A percentile compares a stretch with the other conserved stretches of the same genome.
Evolutionary conservation across 495 filamentous ascomycete genomes (phyloP).

Genomic region (Cudoniella acicularis): DNA sequence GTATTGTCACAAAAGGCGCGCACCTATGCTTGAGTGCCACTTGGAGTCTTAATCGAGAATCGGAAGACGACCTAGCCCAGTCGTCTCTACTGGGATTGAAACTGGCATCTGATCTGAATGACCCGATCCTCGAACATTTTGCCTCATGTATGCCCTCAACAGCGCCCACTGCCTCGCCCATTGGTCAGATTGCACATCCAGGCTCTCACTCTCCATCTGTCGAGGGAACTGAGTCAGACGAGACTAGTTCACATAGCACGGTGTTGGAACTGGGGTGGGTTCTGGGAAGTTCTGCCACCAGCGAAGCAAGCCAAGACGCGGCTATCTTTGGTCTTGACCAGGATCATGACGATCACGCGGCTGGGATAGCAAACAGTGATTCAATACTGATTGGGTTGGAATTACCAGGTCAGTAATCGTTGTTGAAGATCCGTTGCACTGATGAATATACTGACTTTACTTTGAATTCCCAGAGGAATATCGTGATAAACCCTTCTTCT

Average conservation of each 20-base stretch:
- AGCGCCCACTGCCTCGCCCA: not conserved
- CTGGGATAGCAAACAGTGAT: not conserved
- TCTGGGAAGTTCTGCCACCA: not conserved
- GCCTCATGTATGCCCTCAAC: not conserved
- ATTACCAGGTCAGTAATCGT: not conserved
- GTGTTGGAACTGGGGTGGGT: not conserved
- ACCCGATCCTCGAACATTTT: slow-evolving; percentile 1
- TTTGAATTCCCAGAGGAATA: not conserved
- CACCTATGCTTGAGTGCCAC: too few species aligned
- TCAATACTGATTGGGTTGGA: not conserved
- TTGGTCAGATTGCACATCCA: not conserved
- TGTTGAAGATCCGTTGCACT: not conserved
- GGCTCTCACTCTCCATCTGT: not conserved
- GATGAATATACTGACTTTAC: not conserved
- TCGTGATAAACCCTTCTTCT: not conserved
- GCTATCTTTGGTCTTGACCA: not conserved
- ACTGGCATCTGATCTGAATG: not conserved
- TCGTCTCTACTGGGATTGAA: too few species aligned
- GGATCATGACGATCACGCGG: not conserved
- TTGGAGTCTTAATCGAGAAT: too few species aligned
- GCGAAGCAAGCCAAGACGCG: not conserved
- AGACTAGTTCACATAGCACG: not conserved
- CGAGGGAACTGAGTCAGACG: not conserved
- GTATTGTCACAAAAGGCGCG: too few species aligned
- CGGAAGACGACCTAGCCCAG: too few species aligned